phyloP scores from a whole-genome alignment of 768 basidiomycete genomes.

The Auricularia auricula-judae region DNA sequence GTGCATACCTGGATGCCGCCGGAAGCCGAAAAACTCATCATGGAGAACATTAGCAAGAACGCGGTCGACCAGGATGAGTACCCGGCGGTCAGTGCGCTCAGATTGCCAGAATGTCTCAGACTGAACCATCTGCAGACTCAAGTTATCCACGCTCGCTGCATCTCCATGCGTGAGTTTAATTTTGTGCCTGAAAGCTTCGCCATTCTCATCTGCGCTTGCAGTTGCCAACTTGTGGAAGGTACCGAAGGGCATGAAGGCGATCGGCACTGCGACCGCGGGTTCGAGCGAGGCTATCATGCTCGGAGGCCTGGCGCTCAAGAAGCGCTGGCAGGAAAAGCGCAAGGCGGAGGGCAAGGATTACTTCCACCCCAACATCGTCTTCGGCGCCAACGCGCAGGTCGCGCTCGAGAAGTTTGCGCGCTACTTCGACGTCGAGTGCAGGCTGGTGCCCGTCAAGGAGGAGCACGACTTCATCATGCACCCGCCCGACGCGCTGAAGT shows the following conservation, averaged over 20 bases:
- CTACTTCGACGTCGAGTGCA: slow-evolving; percentile 42
- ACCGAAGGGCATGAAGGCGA: slow-evolving; percentile 38
- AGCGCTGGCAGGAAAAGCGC: slow-evolving; percentile 56
- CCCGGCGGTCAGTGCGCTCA: slow-evolving; percentile 36
- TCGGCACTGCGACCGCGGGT: slow-evolving; percentile 63
- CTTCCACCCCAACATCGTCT: slow-evolving; percentile 15
- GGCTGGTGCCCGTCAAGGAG: slow-evolving; percentile 53
- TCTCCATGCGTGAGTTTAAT: slow-evolving; percentile 5
- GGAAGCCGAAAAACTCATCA: slow-evolving; percentile 41
- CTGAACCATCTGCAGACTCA: slow-evolving; percentile 15
- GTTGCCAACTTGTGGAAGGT: slow-evolving; percentile 62
- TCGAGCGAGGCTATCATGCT: slow-evolving; percentile 65
- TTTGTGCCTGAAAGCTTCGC: background rate
- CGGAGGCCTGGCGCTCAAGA: slow-evolving; percentile 62
- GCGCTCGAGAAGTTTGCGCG: slow-evolving; percentile 58
- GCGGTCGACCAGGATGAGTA: slow-evolving; percentile 64
- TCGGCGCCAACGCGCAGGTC: slow-evolving; percentile 53
- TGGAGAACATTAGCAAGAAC: slow-evolving; percentile 58
- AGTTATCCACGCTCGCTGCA: slow-evolving; percentile 32
- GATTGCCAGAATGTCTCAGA: slow-evolving; percentile 6
- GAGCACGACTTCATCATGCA: slow-evolving; percentile 72
- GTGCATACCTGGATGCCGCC: slow-evolving; percentile 57
- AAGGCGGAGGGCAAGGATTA: slow-evolving; percentile 45
- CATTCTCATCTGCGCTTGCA: slow-evolving; percentile 25
- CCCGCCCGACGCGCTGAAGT: slow-evolving; percentile 50